These are phyloP conservation scores for Teratosphaeria epicoccoides DNA, from an alignment of 2,329 filamentous ascomycete species.

Conservation along the genomic window DNA sequence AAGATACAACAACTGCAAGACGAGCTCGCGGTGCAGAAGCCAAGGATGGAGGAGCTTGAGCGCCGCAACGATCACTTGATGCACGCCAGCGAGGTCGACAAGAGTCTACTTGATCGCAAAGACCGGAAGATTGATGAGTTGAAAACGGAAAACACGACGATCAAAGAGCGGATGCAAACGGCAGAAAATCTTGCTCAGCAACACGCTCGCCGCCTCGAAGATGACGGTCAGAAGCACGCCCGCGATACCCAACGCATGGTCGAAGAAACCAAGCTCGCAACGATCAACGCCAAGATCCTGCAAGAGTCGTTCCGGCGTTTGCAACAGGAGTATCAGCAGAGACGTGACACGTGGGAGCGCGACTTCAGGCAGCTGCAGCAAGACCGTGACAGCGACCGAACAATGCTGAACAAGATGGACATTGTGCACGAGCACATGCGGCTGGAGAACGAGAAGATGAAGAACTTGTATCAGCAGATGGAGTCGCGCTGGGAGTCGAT, in stretches of 20 bases:
- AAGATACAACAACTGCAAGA: constrained; percentile 60
- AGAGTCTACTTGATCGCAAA: constrained; percentile 58
- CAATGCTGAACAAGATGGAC: constrained; percentile 47
- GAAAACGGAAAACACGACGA: constrained; percentile 52
- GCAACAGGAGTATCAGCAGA: constrained; percentile 51
- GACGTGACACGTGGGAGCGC: constrained; percentile 28
- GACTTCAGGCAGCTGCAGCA: constrained; percentile 47
- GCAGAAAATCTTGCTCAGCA: constrained; percentile 7
- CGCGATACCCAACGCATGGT: constrained; percentile 50
- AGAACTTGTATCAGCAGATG: constrained; percentile 53
- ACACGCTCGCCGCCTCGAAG: constrained; percentile 44
- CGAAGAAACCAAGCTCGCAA: constrained; percentile 41
- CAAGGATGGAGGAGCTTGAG: constrained; percentile 58
- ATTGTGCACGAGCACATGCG: constrained; percentile 65
- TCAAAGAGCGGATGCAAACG: constrained; percentile 48
- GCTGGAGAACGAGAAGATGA: constrained; percentile 52
- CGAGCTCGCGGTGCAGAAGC: constrained; percentile 55
- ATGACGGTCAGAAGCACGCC: constrained; percentile 48
- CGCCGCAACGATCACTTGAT: constrained; percentile 60
- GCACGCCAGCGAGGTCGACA: constrained; percentile 60
- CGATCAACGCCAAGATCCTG: constrained; percentile 53
- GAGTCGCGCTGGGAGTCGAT: constrained; percentile 51
- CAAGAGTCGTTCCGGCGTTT: constrained; percentile 62
- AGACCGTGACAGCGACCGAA: constrained; percentile 45
- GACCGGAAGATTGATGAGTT: constrained; percentile 64